These are phyloP conservation scores for Starmerella apis DNA, from an alignment of 805 yeast species.

Conservation along the genomic window DNA sequence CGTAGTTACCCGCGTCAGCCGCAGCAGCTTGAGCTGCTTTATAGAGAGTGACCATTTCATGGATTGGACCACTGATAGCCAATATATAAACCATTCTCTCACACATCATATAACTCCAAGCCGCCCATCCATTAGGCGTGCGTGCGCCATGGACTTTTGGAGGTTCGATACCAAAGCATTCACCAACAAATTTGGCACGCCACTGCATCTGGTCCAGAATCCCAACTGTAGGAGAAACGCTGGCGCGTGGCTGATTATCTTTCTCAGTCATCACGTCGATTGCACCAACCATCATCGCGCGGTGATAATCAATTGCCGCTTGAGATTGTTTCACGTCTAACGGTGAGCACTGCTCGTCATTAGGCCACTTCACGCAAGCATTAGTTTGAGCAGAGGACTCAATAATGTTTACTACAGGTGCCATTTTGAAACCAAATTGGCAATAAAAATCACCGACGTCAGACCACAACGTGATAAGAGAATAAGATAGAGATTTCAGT, in stretches of 20 bases:
- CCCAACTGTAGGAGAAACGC: slow-evolving; percentile 15
- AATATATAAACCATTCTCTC: slow-evolving; percentile 13
- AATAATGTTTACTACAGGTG: slow-evolving; percentile 7
- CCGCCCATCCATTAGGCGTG: slow-evolving; percentile 15
- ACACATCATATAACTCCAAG: slow-evolving; percentile 15
- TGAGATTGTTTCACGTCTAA: slow-evolving; percentile 15
- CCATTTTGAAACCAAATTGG: slow-evolving; percentile 40
- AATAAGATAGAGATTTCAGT: background rate
- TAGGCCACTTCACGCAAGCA: slow-evolving; percentile 5
- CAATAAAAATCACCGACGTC: slow-evolving; percentile 62
- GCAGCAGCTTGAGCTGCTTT: slow-evolving; percentile 15
- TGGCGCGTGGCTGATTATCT: slow-evolving; percentile 14
- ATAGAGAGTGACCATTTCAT: slow-evolving; percentile 15
- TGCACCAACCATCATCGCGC: slow-evolving; percentile 17
- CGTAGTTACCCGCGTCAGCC: slow-evolving; percentile 8
- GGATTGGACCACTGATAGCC: slow-evolving; percentile 16
- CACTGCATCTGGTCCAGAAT: slow-evolving; percentile 19
- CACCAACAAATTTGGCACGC: slow-evolving; percentile 14
- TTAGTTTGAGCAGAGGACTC: background rate
- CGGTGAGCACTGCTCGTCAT: slow-evolving; percentile 6
- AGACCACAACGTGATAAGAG: slow-evolving; percentile 48
- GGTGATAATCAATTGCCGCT: slow-evolving; percentile 10
- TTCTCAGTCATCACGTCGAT: slow-evolving; percentile 19
- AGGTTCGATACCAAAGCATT: background rate
- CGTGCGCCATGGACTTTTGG: slow-evolving; percentile 16